phyloP scores from a whole-genome alignment of 176 grass and related monocot genomes.

The Lolium perenne region DNA sequence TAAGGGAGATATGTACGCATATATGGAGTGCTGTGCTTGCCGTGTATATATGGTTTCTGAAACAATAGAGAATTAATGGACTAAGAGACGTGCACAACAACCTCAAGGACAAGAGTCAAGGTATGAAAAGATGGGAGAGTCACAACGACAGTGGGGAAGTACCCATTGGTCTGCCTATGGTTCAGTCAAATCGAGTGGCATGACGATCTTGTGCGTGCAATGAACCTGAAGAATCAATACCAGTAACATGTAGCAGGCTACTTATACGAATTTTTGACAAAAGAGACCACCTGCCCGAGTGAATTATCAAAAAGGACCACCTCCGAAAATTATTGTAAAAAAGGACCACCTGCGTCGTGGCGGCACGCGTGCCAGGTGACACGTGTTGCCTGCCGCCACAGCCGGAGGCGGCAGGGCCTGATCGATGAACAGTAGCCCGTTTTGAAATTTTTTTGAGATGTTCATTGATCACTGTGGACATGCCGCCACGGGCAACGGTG shows the following conservation, averaged over 20 bases:
- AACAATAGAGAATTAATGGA: background rate
- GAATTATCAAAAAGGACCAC: too few species aligned
- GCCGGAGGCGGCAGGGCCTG: too few species aligned
- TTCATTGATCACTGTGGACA: too few species aligned
- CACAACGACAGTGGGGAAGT: background rate
- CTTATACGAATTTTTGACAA: too few species aligned
- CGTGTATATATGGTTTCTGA: background rate
- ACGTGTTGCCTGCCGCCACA: too few species aligned
- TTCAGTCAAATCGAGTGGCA: constrained; percentile 42
- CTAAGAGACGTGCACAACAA: background rate
- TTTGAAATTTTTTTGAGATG: too few species aligned
- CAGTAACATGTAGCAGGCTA: constrained; percentile 18
- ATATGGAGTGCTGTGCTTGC: background rate
- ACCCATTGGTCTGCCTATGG: background rate
- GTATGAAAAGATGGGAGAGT: background rate
- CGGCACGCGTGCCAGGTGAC: too few species aligned
- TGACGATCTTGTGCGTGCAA: constrained; percentile 16
- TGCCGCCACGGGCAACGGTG: too few species aligned
- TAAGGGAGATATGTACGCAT: background rate
- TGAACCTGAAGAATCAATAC: constrained; percentile 40
- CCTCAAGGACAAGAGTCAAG: constrained; percentile 42
- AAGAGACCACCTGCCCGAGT: too few species aligned
- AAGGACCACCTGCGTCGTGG: too few species aligned
- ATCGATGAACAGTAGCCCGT: too few species aligned
- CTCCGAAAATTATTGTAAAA: too few species aligned